Evolutionary conservation across 768 basidiomycete species (phyloP).

Genomic region (Daedaleopsis nitida): DNA sequence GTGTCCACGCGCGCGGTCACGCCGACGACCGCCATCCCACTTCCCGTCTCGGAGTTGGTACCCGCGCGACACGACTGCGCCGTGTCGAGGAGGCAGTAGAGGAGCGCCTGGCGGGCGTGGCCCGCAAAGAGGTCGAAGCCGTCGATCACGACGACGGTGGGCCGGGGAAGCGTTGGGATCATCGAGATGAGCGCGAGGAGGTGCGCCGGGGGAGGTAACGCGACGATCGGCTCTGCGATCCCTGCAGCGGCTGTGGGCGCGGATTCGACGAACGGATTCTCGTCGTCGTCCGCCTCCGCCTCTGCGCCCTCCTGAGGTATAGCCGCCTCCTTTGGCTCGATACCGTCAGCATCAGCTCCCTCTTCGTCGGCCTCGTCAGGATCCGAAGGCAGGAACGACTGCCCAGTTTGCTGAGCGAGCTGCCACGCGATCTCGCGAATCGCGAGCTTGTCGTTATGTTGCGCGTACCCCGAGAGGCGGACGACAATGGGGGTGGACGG

Average conservation of each 20-base stretch:
- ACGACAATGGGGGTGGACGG: slow-evolving; percentile 66
- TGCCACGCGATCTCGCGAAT: slow-evolving; percentile 91
- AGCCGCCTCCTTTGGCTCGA: slow-evolving; percentile 30
- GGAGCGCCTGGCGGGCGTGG: slow-evolving; percentile 87
- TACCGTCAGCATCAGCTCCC: slow-evolving; percentile 20
- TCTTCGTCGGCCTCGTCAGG: slow-evolving; percentile 40
- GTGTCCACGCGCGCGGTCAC: slow-evolving; percentile 86
- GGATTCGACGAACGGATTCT: slow-evolving; percentile 53
- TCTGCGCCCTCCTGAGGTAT: neutral
- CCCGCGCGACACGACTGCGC: slow-evolving; percentile 75
- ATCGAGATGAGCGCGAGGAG: slow-evolving; percentile 74
- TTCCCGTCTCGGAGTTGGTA: slow-evolving; percentile 22
- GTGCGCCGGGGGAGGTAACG: slow-evolving; percentile 67
- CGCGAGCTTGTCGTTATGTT: slow-evolving; percentile 86
- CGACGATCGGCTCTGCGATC: slow-evolving; percentile 25
- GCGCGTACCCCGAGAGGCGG: slow-evolving; percentile 82
- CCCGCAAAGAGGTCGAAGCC: slow-evolving; percentile 92
- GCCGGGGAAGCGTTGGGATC: slow-evolving; percentile 77
- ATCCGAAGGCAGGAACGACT: slow-evolving; percentile 47
- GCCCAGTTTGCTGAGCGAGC: slow-evolving; percentile 74
- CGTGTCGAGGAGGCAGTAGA: slow-evolving; percentile 95
- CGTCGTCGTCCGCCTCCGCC: slow-evolving; percentile 39
- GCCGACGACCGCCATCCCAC: slow-evolving; percentile 85
- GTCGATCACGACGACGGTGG: slow-evolving; percentile 83
- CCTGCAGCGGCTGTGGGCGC: slow-evolving; percentile 5